These are phyloP conservation scores for Crithidia brevicula DNA, from an alignment of 208 protist species.

Conservation along the genomic window DNA sequence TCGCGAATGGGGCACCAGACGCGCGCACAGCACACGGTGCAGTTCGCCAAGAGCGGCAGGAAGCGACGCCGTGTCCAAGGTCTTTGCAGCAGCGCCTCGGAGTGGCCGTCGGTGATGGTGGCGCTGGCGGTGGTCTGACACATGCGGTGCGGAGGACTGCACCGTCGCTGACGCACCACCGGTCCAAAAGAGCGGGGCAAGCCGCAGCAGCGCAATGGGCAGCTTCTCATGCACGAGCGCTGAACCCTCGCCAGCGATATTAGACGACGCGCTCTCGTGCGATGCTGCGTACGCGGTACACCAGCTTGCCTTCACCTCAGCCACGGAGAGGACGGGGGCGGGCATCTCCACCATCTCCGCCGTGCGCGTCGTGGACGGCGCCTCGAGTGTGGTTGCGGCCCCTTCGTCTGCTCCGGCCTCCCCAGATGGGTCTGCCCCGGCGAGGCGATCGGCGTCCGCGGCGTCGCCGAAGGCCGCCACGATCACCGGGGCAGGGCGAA, in stretches of 20 bases:
- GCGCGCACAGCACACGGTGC: background rate
- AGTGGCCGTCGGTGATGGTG: background rate
- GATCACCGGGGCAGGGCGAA: constrained; percentile 33
- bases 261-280: background rate
- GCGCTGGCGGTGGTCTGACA: too few species aligned
- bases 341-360: constrained; percentile 45
- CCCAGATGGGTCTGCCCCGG: background rate
- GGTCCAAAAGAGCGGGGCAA: constrained; percentile 28
- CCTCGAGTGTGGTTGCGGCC: constrained; percentile 24
- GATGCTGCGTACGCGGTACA: background rate
- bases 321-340: constrained; percentile 29
- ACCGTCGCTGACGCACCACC: background rate
- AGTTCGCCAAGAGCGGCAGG: background rate
- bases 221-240: constrained; percentile 13
- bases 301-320: constrained; percentile 22
- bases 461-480: constrained; percentile 2
- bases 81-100: background rate
- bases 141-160: too few species aligned
- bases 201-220: constrained; percentile 29
- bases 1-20: background rate
- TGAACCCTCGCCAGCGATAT: background rate
- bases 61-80: background rate
- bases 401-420: constrained; percentile 19
- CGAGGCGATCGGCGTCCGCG: background rate
- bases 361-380: constrained; percentile 39